A percentile compares a stretch with the other conserved stretches of the same genome.
phyloP scores from a whole-genome alignment of 176 grass and related monocot species.

The Carex littledalei region DNA sequence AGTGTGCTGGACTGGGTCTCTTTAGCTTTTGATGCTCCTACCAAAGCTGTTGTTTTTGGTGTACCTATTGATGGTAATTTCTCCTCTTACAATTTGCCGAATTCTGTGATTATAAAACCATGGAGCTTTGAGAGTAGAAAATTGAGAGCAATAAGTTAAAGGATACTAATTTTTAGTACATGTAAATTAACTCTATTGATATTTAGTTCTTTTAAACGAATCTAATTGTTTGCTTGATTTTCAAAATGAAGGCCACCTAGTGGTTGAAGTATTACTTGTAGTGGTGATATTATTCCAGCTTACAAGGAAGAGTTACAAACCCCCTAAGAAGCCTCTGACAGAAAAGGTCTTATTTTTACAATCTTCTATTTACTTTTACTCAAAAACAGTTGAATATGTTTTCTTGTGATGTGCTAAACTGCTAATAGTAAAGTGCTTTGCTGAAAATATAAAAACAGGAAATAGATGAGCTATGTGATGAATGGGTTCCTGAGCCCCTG shows the following conservation, averaged over 20 bases:
- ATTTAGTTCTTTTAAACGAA: slow-evolving; percentile 1
- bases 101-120: background rate
- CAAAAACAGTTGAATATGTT: background rate
- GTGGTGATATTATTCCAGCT: slow-evolving; percentile 90
- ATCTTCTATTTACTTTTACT: background rate
- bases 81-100: background rate
- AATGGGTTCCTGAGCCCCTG: slow-evolving; percentile 85
- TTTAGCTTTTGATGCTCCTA: slow-evolving; percentile 61
- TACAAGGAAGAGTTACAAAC: slow-evolving; percentile 91
- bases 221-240: slow-evolving; percentile 26
- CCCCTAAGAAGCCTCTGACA: slow-evolving; percentile 77
- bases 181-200: background rate
- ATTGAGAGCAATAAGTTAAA: background rate
- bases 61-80: slow-evolving; percentile 76
- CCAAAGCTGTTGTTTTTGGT: slow-evolving; percentile 75
- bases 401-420: background rate
- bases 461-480: slow-evolving; percentile 93
- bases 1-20: slow-evolving; percentile 54
- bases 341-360: slow-evolving; percentile 60
- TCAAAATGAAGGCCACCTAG: slow-evolving; percentile 64
- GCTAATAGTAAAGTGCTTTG: slow-evolving; percentile 20
- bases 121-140: background rate
- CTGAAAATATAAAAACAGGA: slow-evolving; percentile 45
- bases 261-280: slow-evolving; percentile 84
- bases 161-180: background rate